A percentile compares a stretch with the other conserved stretches of the same genome.
phyloP scores from a whole-genome alignment of 306 rosid species.

The Inga leiocalycina region DNA sequence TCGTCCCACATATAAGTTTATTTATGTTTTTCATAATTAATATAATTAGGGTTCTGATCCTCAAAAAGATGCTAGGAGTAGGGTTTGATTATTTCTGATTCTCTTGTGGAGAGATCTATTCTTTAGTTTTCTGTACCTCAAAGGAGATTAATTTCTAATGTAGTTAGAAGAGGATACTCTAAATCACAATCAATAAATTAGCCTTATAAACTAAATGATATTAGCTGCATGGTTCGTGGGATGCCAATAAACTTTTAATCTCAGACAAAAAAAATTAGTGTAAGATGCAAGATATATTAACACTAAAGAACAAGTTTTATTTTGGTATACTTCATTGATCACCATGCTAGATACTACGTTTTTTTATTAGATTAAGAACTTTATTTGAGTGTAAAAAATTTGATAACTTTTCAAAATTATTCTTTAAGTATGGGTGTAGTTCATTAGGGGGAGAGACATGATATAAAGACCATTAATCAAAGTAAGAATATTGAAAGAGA shows the following conservation, averaged over 20 bases:
- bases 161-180: too few relatives aligned
- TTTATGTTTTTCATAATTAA: constrained; percentile 13
- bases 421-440: not conserved
- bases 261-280: too few relatives aligned
- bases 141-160: too few relatives aligned
- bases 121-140: too few relatives aligned
- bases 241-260: too few relatives aligned
- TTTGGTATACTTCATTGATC: not conserved
- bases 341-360: not conserved
- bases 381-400: not conserved
- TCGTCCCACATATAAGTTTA: constrained; percentile 57
- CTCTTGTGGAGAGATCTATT: too few relatives aligned
- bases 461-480: not conserved
- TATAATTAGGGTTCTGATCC: not conserved
- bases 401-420: not conserved
- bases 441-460: not conserved
- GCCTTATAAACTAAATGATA: too few relatives aligned
- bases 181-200: too few relatives aligned
- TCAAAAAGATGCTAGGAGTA: not conserved
- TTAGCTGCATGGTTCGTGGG: too few relatives aligned
- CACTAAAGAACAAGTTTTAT: not conserved
- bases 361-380: too few relatives aligned
- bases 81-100: not conserved
- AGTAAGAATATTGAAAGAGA: not conserved
- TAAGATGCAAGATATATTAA: not conserved